Percentiles rank a stretch among this genome's conserved stretches.
These are phyloP conservation scores for Aspergillus incahuasiensis DNA, from an alignment of 495 filamentous ascomycete species.

Conservation along the genomic window DNA sequence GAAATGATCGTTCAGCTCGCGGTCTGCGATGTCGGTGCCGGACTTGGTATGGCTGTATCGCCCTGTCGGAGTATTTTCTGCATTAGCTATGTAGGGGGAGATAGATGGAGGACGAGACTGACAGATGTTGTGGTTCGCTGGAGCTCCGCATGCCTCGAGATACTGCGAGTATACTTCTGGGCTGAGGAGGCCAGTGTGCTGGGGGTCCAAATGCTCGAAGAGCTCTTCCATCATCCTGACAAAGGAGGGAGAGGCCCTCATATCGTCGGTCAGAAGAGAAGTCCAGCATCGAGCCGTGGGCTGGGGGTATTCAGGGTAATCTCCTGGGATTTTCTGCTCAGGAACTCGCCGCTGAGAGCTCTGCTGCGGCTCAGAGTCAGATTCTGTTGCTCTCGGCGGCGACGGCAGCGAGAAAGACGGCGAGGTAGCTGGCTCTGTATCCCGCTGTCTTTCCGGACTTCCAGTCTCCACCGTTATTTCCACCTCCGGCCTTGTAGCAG, in stretches of 20 bases:
- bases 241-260: background rate
- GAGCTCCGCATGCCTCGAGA: slow-evolving; percentile 6
- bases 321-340: background rate
- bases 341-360: background rate
- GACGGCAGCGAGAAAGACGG: background rate
- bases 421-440: background rate
- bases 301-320: background rate
- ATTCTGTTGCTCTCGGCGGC: background rate
- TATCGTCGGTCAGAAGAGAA: background rate
- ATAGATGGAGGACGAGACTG: background rate
- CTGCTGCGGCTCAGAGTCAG: background rate
- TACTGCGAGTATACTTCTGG: slow-evolving; percentile 6
- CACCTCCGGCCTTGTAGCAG: background rate
- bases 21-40: slow-evolving; percentile 9
- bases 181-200: background rate
- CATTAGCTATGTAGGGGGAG: background rate
- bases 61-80: background rate
- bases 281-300: background rate
- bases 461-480: background rate
- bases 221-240: background rate
- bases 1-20: slow-evolving; percentile 9
- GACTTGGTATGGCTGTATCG: background rate
- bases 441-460: background rate
- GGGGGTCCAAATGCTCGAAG: slow-evolving; percentile 5
- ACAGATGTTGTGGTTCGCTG: slow-evolving; percentile 7